A percentile compares a stretch with the other conserved stretches of the same genome.
Evolutionary conservation across 305 asterid genomes (phyloP).

Genomic region (Fraxinus greggii): DNA sequence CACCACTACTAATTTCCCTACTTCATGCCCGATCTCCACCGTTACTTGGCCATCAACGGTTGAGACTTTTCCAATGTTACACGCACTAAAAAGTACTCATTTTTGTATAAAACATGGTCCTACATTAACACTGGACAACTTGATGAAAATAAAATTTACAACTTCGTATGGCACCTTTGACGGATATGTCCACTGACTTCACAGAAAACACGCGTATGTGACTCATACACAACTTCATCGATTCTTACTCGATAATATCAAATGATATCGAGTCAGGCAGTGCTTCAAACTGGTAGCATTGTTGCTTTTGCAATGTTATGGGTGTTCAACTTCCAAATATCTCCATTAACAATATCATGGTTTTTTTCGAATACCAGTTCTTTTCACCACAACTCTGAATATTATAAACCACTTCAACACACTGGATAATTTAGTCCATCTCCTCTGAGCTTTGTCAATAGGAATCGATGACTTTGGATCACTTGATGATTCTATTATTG

Average conservation of each 20-base stretch:
- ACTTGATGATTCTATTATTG: constrained; percentile 40
- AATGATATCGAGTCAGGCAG: not conserved
- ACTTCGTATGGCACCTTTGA: not conserved
- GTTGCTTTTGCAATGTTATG: not conserved
- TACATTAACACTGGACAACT: not conserved
- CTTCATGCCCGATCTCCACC: not conserved
- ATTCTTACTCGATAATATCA: not conserved
- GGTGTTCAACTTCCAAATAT: not conserved
- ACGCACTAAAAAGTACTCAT: not conserved
- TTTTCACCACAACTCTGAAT: constrained; percentile 48
- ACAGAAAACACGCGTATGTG: not conserved
- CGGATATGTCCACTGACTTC: not conserved
- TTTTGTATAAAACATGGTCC: not conserved
- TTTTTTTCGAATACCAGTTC: constrained; percentile 26
- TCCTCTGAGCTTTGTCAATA: constrained; percentile 46
- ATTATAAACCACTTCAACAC: constrained; percentile 71
- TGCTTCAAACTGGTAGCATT: not conserved
- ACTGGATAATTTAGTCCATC: constrained; percentile 56
- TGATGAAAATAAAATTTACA: not conserved
- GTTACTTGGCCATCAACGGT: not conserved
- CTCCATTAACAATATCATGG: not conserved
- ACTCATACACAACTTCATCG: not conserved
- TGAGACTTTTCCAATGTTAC: not conserved
- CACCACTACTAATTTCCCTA: not conserved
- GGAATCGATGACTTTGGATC: constrained; percentile 37